Evolutionary conservation across 768 basidiomycete species (phyloP).

Genomic region (Tremella yokohamensis): DNA sequence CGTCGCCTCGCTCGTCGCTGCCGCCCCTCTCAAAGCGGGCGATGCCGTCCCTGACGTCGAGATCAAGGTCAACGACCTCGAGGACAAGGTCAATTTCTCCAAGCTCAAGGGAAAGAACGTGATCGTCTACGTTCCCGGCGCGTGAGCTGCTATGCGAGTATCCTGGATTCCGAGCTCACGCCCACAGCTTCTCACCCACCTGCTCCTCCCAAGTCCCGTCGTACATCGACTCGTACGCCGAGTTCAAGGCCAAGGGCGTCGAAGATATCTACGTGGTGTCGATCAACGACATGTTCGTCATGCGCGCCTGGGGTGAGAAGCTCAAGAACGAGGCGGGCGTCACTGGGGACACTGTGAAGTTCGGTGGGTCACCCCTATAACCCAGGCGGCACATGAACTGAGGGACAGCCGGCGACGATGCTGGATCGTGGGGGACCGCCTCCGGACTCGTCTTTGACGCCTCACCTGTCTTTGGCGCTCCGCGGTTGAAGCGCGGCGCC

Average conservation of each 20-base stretch:
- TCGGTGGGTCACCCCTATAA: constrained; percentile 28
- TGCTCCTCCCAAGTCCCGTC: constrained; percentile 60
- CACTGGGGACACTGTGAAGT: constrained; percentile 57
- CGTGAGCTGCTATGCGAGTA: constrained; percentile 26
- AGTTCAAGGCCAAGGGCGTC: constrained; percentile 74
- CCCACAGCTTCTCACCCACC: constrained; percentile 60
- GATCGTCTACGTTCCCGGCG: constrained; percentile 64
- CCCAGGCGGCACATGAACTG: not conserved
- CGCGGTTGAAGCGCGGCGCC: constrained; percentile 61
- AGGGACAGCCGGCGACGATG: constrained; percentile 61
- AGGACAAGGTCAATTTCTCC: constrained; percentile 48
- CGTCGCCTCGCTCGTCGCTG: constrained; percentile 57
- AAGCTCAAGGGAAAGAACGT: constrained; percentile 47
- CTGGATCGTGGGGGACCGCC: constrained; percentile 58
- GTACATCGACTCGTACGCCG: constrained; percentile 64
- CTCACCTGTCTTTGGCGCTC: constrained; percentile 61
- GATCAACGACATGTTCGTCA: constrained; percentile 70
- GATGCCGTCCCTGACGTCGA: constrained; percentile 56
- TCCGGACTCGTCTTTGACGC: constrained; percentile 65
- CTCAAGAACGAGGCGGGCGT: constrained; percentile 57
- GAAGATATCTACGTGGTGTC: constrained; percentile 64
- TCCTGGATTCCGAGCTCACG: not conserved
- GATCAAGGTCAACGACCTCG: constrained; percentile 63
- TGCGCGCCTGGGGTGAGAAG: constrained; percentile 52
- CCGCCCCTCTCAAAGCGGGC: constrained; percentile 56